These are phyloP conservation scores for Solanum raphanifolium DNA, from an alignment of 257 asterid species.

Conservation along the genomic window DNA sequence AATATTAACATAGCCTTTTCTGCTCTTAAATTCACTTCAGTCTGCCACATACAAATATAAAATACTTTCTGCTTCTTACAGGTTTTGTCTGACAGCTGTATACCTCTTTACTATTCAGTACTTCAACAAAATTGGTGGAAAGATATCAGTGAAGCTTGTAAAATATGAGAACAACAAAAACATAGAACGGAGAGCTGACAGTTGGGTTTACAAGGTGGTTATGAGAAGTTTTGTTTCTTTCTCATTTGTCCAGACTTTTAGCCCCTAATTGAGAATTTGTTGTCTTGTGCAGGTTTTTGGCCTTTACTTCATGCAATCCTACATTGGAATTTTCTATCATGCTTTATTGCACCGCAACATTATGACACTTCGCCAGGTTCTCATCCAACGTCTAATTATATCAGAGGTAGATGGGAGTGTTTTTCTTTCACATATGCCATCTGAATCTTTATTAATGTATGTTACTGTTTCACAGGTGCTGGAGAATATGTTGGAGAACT, in stretches of 20 bases:
- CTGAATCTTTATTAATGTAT: not conserved
- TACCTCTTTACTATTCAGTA: constrained; percentile 86
- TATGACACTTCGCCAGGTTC: constrained; percentile 74
- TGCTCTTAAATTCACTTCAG: not conserved
- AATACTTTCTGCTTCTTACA: constrained; percentile 15
- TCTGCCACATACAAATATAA: not conserved
- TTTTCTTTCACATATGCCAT: not conserved
- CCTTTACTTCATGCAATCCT: constrained; percentile 92
- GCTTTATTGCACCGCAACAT: constrained; percentile 86
- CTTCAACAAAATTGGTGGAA: constrained; percentile 75
- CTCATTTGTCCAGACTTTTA: not conserved
- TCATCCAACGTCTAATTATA: constrained; percentile 76
- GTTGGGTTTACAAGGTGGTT: constrained; percentile 89
- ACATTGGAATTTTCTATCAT: constrained; percentile 89
- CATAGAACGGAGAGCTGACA: constrained; percentile 62
- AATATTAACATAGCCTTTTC: not conserved
- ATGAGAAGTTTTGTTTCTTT: not conserved
- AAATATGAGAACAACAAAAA: constrained; percentile 58
- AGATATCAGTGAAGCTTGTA: constrained; percentile 73
- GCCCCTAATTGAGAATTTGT: not conserved
- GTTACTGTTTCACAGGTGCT: constrained; percentile 46
- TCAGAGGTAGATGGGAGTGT: constrained; percentile 54
- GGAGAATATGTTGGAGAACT: constrained; percentile 79
- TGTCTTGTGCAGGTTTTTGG: constrained; percentile 70
- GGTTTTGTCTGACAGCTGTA: constrained; percentile 67